Evolutionary conservation across 306 rosid species (phyloP), one percentile per base, ranked within the genome.

Genomic region (Lagenaria siceraria): DNA sequence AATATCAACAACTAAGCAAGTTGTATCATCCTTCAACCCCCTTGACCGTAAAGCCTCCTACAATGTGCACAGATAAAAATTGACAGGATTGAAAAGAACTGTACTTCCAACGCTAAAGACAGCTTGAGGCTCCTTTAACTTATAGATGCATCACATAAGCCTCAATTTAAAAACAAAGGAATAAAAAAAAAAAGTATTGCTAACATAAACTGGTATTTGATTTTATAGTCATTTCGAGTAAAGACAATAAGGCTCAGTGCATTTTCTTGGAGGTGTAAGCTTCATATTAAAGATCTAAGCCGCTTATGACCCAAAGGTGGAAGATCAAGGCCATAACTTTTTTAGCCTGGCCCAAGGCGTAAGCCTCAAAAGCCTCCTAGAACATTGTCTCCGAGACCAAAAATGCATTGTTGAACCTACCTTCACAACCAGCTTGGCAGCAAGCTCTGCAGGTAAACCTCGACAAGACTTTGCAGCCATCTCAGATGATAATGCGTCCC

Each of bases 391-490:
- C 31, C 5, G 42, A 19, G 35, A 18, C 38, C 25, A 21, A 68
- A 38, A 70, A 80, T 48, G 75, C 6, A 35, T 36, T 73, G 35
- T 66, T 60, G 17, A 80, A 33, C 63, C 79, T 71, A 95, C 99
- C 99, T 95, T 95, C 53, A 95, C 99, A 8, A 95, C 99, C 77
- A 95, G 81, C 93, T 95, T 95, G 33, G 99, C 99, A 78, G 99
- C 99, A 81, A 95, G 93, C 83, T 92, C 99, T 18, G 99, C 96
- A 83, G 99, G 96, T 80, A 95, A 82, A 83, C 99, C 99, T 11
- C 97, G 92, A 64, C 98, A 95, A 63, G 97, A 84, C 83, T 90
- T 85, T 19, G 99, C 99, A 58, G 98, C 98, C 78, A 80, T 76
- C 49, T 92, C 96, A 74, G 96, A 90, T 60, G 96, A 88, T 85